These are phyloP conservation scores for Calendula officinalis DNA, from an alignment of 129 eudicot species.

Conservation along the genomic window DNA sequence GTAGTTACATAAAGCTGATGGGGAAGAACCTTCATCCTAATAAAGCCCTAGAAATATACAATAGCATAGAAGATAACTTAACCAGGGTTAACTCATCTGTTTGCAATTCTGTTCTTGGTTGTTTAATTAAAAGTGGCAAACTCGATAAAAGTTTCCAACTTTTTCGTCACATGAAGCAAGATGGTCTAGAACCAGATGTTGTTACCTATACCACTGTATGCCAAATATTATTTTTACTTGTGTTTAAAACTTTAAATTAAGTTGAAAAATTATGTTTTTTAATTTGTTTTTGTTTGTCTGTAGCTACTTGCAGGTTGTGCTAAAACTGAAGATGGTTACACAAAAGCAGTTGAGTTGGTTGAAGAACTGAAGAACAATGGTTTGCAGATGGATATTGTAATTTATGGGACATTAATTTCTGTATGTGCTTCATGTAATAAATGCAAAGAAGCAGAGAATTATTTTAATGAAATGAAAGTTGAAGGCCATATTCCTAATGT, in stretches of 20 bases:
- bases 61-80: slow-evolving; percentile 57
- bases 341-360: slow-evolving; percentile 67
- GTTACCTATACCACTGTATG: slow-evolving; percentile 85
- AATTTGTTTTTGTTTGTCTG: slow-evolving; percentile 8
- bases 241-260: background rate
- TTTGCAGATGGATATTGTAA: slow-evolving; percentile 62
- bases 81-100: slow-evolving; percentile 62
- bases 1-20: slow-evolving; percentile 77
- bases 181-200: slow-evolving; percentile 73
- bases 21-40: slow-evolving; percentile 58
- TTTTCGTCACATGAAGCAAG: slow-evolving; percentile 74
- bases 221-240: background rate
- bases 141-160: slow-evolving; percentile 58
- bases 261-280: background rate
- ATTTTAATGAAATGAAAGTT: slow-evolving; percentile 65
- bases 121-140: slow-evolving; percentile 59
- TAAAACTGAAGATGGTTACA: slow-evolving; percentile 63
- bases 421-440: slow-evolving; percentile 78
- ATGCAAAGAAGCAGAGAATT: slow-evolving; percentile 78
- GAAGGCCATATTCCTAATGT: slow-evolving; percentile 84
- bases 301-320: slow-evolving; percentile 87
- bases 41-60: slow-evolving; percentile 64
- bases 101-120: slow-evolving; percentile 75
- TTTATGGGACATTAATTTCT: slow-evolving; percentile 67
- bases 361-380: slow-evolving; percentile 62